Evolutionary conservation across 2,329 filamentous ascomycete genomes (phyloP).

Genomic region (Cytospora mali): DNA sequence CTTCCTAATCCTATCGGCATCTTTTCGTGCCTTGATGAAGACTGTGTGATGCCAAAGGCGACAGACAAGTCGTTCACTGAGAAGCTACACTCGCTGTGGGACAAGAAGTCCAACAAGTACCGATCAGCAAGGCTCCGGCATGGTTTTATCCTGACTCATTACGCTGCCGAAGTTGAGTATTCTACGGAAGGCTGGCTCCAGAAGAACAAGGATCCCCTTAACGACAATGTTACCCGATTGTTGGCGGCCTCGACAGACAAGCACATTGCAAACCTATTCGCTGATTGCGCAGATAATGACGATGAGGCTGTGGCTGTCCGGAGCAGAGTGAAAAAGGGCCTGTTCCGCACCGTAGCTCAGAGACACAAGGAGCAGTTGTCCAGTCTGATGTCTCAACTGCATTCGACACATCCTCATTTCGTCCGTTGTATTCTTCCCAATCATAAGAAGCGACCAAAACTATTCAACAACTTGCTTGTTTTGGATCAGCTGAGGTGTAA

Average conservation of each 20-base stretch:
- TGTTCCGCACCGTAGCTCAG: slow-evolving; percentile 96
- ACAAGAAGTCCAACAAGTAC: slow-evolving; percentile 94
- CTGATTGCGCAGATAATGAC: slow-evolving; percentile 81
- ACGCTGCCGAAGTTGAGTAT: slow-evolving; percentile 97
- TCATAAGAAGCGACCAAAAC: slow-evolving; percentile 95
- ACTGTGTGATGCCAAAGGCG: slow-evolving; percentile 98
- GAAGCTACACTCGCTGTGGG: slow-evolving; percentile 95
- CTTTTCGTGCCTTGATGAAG: slow-evolving; percentile 96
- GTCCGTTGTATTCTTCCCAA: slow-evolving; percentile 97
- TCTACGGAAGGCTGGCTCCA: slow-evolving; percentile 93
- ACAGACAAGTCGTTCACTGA: slow-evolving; percentile 97
- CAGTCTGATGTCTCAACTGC: slow-evolving; percentile 90
- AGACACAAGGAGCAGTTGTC: slow-evolving; percentile 98
- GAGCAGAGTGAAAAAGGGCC: slow-evolving; percentile 91
- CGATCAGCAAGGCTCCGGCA: slow-evolving; percentile 83
- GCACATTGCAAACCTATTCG: slow-evolving; percentile 83
- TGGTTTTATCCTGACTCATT: slow-evolving; percentile 95
- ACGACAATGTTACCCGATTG: slow-evolving; percentile 92
- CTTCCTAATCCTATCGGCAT: slow-evolving; percentile 96
- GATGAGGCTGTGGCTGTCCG: slow-evolving; percentile 69
- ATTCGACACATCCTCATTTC: slow-evolving; percentile 97
- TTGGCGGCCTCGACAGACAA: slow-evolving; percentile 79
- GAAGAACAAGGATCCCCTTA: slow-evolving; percentile 98
- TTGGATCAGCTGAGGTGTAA: slow-evolving; percentile 97
- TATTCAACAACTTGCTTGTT: slow-evolving; percentile 88